These are phyloP conservation scores for Neurospora cerealis DNA, from an alignment of 495 filamentous ascomycete genomes.

Conservation along the genomic window DNA sequence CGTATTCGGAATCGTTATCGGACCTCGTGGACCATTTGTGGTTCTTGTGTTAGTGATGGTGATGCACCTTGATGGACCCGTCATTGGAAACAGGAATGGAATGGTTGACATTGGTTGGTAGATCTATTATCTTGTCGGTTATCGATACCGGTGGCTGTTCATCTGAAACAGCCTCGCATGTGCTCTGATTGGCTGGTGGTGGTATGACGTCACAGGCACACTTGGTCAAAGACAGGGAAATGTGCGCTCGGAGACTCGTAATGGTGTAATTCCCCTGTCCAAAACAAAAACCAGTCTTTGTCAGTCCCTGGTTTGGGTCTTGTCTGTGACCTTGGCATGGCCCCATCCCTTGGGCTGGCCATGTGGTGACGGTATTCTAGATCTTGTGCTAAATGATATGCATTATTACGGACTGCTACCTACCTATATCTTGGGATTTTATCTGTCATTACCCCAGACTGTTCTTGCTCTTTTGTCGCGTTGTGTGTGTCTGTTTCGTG, in stretches of 20 bases:
- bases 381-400: not conserved
- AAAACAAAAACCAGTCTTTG: not conserved
- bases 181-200: not conserved
- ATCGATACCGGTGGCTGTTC: not conserved
- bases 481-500: not conserved
- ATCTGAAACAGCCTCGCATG: not conserved
- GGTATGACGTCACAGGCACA: not conserved
- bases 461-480: not conserved
- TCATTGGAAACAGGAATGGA: no score
- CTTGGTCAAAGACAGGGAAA: not conserved
- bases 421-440: not conserved
- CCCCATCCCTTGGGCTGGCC: not conserved
- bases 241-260: no score
- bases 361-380: not conserved
- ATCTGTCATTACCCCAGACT: not conserved
- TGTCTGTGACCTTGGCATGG: not conserved
- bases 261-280: not conserved
- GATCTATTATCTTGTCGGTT: no score
- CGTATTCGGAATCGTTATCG: not conserved
- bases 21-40: not conserved
- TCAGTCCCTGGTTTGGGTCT: not conserved
- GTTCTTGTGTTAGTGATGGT: not conserved
- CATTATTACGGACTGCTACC: not conserved
- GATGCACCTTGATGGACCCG: no score
- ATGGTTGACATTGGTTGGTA: no score